A percentile compares a stretch with the other conserved stretches of the same genome.
Conservation (phyloP, 2,329 filamentous ascomycete genomes). For the Albifimbria verrucaria region DNA sequence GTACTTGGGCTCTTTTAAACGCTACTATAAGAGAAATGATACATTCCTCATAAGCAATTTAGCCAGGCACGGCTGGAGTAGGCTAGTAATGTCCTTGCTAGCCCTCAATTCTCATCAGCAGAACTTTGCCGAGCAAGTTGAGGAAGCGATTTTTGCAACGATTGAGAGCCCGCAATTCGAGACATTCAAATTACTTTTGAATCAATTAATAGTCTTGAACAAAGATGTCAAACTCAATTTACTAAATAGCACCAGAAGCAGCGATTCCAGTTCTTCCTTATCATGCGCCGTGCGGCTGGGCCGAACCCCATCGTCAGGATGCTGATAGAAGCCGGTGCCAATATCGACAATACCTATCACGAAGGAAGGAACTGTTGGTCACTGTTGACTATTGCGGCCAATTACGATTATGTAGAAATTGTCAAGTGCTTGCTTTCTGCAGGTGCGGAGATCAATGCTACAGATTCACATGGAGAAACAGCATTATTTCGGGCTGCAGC, state of each 20-base stretch:
- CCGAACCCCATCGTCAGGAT: neutral
- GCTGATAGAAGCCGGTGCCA: neutral
- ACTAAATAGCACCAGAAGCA: neutral
- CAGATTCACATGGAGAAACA: slow-evolving; percentile 2
- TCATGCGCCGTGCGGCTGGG: neutral
- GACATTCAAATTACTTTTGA: neutral
- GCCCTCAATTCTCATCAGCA: neutral
- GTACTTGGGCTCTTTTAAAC: neutral
- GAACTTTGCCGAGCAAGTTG: neutral
- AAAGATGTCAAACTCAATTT: neutral
- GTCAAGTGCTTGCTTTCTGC: slow-evolving; percentile 8
- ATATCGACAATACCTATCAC: slow-evolving; percentile 4
- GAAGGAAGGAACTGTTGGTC: slow-evolving; percentile 1
- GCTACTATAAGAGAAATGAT: neutral
- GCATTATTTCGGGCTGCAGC: neutral
- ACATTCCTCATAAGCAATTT: neutral
- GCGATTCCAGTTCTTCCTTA: neutral
- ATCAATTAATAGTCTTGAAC: neutral
- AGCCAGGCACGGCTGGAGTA: neutral
- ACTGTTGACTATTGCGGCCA: slow-evolving; percentile 14
- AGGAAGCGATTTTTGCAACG: neutral
- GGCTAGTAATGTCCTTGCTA: neutral
- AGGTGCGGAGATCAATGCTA: neutral
- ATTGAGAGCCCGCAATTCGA: neutral
- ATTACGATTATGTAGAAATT: slow-evolving; percentile 15